These are phyloP conservation scores for Umbelopsis sp. DNA, from an alignment of 371 early-diverging fungal species.

Conservation along the genomic window DNA sequence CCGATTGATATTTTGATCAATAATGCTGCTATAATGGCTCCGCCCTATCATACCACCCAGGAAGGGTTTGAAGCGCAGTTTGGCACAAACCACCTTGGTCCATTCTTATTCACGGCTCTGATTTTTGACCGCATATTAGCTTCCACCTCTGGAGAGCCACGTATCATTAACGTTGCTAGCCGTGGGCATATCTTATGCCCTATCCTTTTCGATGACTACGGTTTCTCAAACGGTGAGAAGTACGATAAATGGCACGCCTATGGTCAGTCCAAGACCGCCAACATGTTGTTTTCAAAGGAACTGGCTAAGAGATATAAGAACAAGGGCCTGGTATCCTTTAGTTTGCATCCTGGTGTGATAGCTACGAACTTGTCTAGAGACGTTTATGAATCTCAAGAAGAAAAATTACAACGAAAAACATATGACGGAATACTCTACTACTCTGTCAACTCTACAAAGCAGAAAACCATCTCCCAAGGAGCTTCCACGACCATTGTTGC, in stretches of 20 bases:
- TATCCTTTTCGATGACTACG: conserved; percentile 24
- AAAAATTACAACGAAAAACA: not conserved
- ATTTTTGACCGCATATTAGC: conserved; percentile 53
- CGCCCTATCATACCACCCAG: conserved; percentile 50
- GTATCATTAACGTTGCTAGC: conserved; percentile 47
- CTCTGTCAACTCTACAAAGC: not conserved
- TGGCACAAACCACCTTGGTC: conserved; percentile 66
- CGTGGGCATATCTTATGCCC: conserved; percentile 29
- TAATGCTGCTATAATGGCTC: conserved; percentile 65
- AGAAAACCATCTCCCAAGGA: conserved; percentile 1
- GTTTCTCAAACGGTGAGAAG: conserved; percentile 27
- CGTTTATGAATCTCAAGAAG: not conserved
- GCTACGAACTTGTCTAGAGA: not conserved
- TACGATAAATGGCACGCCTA: conserved; percentile 32
- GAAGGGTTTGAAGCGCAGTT: conserved; percentile 63
- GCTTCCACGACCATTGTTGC: conserved; percentile 21
- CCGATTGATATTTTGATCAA: conserved; percentile 44
- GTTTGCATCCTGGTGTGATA: conserved; percentile 3
- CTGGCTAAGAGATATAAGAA: conserved; percentile 45
- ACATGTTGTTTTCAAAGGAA: conserved; percentile 59
- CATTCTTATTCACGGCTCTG: conserved; percentile 53
- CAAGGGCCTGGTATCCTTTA: conserved; percentile 22
- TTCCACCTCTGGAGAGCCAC: conserved; percentile 26
- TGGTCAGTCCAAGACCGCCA: conserved; percentile 63
- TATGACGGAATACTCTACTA: conserved; percentile 1